These are phyloP conservation scores for Kodamaea fukazawae DNA, from an alignment of 805 yeast species.

Conservation along the genomic window DNA sequence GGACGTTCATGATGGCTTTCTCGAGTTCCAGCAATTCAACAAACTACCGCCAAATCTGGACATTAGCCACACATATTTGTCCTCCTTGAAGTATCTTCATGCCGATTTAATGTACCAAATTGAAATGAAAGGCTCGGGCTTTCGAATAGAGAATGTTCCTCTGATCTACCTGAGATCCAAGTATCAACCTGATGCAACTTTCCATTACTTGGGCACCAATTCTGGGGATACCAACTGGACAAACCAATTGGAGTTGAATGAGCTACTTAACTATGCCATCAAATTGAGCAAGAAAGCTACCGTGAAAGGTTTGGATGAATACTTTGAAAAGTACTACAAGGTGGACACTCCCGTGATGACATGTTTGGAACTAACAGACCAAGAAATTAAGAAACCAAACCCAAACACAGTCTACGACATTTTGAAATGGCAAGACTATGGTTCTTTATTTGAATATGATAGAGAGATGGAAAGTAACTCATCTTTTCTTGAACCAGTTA, in stretches of 20 bases:
- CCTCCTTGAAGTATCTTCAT: conserved; percentile 55
- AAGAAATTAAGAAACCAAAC: conserved; percentile 1
- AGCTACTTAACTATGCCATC: conserved; percentile 28
- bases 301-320: conserved; percentile 3
- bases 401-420: conserved; percentile 1
- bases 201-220: conserved; percentile 16
- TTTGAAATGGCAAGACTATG: conserved; percentile 13
- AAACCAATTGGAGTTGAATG: conserved; percentile 27
- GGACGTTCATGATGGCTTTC: conserved; percentile 50
- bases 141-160: conserved; percentile 7
- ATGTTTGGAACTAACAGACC: conserved; percentile 1
- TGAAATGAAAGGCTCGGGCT: conserved; percentile 27
- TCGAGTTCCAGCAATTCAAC: conserved; percentile 28
- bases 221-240: conserved; percentile 27
- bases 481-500: no score
- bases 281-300: conserved; percentile 17
- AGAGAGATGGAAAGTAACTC: conserved; percentile 1
- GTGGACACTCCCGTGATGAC: conserved; percentile 2
- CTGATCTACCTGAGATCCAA: conserved; percentile 9
- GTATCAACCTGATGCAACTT: neutral
- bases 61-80: conserved; percentile 27
- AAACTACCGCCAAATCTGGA: no score
- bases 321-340: conserved; percentile 1
- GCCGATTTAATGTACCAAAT: conserved; percentile 57
- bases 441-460: conserved; percentile 22